Percentiles rank a stretch among this genome's conserved stretches.
Conservation (phyloP, 2,329 filamentous ascomycete species). For the Escovopsis weberi region DNA sequence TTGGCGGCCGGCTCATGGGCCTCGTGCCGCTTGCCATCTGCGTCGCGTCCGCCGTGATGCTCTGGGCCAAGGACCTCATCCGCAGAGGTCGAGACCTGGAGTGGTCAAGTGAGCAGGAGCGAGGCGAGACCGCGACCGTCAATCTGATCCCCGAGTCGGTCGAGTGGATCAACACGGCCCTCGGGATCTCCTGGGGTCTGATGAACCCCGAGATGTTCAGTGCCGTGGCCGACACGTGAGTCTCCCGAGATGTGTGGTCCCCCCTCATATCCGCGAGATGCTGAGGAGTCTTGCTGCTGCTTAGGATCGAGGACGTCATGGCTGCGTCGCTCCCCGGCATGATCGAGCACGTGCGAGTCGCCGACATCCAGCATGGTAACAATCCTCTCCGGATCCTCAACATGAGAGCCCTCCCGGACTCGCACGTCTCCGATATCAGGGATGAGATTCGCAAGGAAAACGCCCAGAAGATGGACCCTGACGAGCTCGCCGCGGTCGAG, state of each 20-base stretch:
- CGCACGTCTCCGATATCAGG: slow-evolving; percentile 68
- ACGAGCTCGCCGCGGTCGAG: slow-evolving; percentile 78
- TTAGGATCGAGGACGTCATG: slow-evolving; percentile 62
- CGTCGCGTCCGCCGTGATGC: slow-evolving; percentile 62
- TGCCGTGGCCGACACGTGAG: slow-evolving; percentile 69
- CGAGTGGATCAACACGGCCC: slow-evolving; percentile 86
- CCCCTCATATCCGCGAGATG: too few relatives aligned
- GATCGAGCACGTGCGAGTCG: slow-evolving; percentile 88
- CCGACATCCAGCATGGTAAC: slow-evolving; percentile 85
- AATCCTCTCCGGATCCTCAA: slow-evolving; percentile 84
- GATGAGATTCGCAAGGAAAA: slow-evolving; percentile 67
- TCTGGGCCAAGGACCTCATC: slow-evolving; percentile 83
- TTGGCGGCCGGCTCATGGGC: slow-evolving; percentile 64
- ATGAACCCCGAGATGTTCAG: slow-evolving; percentile 93
- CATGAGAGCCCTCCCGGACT: slow-evolving; percentile 66
- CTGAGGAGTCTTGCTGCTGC: not conserved
- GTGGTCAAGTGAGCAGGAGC: slow-evolving; percentile 75
- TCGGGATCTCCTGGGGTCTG: slow-evolving; percentile 75
- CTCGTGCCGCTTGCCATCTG: slow-evolving; percentile 60
- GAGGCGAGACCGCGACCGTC: slow-evolving; percentile 71
- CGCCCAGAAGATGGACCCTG: slow-evolving; percentile 65
- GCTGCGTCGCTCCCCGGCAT: slow-evolving; percentile 82
- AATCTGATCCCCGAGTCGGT: slow-evolving; percentile 90
- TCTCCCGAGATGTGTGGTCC: too few relatives aligned
- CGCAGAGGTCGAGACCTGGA: slow-evolving; percentile 69